Base-by-base conservation (phyloP, 192 early-diverging fungal genomes). In the Rhizoclosmatium globosum region DNA sequence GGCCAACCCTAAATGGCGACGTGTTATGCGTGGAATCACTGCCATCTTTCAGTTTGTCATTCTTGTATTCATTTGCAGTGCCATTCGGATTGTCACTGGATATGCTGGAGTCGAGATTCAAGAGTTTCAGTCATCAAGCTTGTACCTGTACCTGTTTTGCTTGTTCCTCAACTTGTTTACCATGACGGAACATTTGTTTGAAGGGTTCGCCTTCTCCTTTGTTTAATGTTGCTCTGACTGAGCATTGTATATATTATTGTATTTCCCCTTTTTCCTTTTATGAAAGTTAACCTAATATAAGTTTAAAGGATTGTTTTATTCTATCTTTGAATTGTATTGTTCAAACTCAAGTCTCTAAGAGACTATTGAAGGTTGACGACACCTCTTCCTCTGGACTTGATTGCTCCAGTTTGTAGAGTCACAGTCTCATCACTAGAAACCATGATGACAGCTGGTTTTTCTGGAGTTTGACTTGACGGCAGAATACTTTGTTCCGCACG, bases 181-280 rank as follows among this genome's bases (percentile, higher is more conserved):
- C 59, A 83, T 83, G 46, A 77, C 83, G 21, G 87, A 88, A 71
- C 86, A 88, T 64, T 47, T 86, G 6, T 84, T 76, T 70, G 87
- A 88, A 68, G 87, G 81, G 53, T 69, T 42, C 43, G 69, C 21
- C 42, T 71, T 31, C 68, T 65, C 58, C 68, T 71, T 59, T 76
- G 69, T 41, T 50, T 74, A 9, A n/a, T 74, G n/a, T n/a, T 71
- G 47, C n/a, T 71, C 53, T 15, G 23, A 17, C 3, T 41, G 23
- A 45, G 4, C 43, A 11, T 7, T 7, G 3, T 21, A 7, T 41
- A 45, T 46, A 7, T 17, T 42, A 46, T 46, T 31, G 31, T 31
- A 31, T 31, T 31, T 31, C 31, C 31, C 31, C 31, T 31, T 31
- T 57, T 17, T 57, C n/a, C 53, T 11, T 57, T 57, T 57, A n/a